Evolutionary conservation across 176 grass and related monocot species (phyloP), one percentile per base, ranked within the genome.

Genomic region (Oryza brachyantha): DNA sequence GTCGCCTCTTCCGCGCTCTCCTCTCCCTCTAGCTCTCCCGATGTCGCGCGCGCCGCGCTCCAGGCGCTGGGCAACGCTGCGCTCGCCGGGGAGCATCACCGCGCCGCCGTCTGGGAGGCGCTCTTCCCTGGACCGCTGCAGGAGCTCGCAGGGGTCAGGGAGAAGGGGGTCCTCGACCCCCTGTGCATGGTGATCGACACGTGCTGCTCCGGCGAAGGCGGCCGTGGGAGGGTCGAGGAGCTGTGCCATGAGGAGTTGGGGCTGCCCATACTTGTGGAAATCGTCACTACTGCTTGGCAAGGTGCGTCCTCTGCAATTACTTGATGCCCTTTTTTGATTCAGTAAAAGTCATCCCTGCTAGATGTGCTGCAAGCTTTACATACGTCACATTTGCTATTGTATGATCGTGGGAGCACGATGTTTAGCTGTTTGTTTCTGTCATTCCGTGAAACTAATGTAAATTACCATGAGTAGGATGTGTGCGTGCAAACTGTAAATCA

Each of bases 131-230:
- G 46, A 6, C 55, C 65, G 66, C 87, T 98, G 35, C 81, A 81
- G 58, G 29, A 73, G 59, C 29, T 92, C 77, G 87, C 87, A 2
- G 13, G 55, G 65, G 79, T 93, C 77, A 58, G 50, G 70, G 95
- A 93, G 21, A 17, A 63, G 29, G 87, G 70, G 0, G 85, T 94
- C 19, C 80, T 89, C 45, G 92, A 90, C 41, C 87, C 95, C 3
- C 85, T 98, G 2, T 98, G 90, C 82, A 98, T 98, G 95, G 77
- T 98, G 76, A 75, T 98, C 31, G 95, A 98, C 73, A 89, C 87
- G 8, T 98, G 95, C 77, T 94, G 92, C 70, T 83, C 90, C 3
- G 90, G 77, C 16, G 69, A 67, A 26, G 90, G 90, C 22, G 92
- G 89, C 7, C 66, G 70, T 34, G 17, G 14, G 69, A 88, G 95